phyloP scores from a whole-genome alignment of 2,329 filamentous ascomycete genomes.

The Venturia aucupariae region DNA sequence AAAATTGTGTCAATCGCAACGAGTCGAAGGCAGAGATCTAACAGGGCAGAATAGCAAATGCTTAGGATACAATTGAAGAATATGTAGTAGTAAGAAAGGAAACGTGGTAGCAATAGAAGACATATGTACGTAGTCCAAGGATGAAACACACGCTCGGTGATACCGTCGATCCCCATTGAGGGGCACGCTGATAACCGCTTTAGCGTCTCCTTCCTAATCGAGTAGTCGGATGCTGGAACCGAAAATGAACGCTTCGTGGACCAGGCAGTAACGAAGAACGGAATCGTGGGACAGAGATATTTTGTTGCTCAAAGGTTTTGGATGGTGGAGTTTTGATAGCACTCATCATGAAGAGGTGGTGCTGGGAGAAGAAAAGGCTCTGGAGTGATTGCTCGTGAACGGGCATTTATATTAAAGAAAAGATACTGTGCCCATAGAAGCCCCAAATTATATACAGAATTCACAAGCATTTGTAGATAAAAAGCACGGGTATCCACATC shows the following conservation, averaged over 20 bases:
- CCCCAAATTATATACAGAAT: not conserved
- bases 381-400: not conserved
- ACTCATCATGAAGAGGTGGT: not conserved
- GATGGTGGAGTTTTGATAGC: not conserved
- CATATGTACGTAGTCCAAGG: not conserved
- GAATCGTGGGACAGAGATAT: not conserved
- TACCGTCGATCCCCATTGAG: not conserved
- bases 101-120: too few relatives aligned
- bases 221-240: not conserved
- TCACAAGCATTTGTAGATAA: not conserved
- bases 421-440: too few relatives aligned
- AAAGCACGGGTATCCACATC: not conserved
- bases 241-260: too few relatives aligned
- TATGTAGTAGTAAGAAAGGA: too few relatives aligned
- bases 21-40: too few relatives aligned
- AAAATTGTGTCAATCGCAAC: too few relatives aligned
- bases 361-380: not conserved
- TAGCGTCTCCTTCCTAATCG: not conserved
- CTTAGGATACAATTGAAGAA: too few relatives aligned
- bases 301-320: not conserved
- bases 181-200: not conserved
- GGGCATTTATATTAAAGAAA: not conserved
- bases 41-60: too few relatives aligned
- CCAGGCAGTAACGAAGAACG: not conserved
- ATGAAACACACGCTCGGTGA: not conserved